Base-by-base conservation (phyloP, 306 rosid genomes). In the Rubus idaeus region DNA sequence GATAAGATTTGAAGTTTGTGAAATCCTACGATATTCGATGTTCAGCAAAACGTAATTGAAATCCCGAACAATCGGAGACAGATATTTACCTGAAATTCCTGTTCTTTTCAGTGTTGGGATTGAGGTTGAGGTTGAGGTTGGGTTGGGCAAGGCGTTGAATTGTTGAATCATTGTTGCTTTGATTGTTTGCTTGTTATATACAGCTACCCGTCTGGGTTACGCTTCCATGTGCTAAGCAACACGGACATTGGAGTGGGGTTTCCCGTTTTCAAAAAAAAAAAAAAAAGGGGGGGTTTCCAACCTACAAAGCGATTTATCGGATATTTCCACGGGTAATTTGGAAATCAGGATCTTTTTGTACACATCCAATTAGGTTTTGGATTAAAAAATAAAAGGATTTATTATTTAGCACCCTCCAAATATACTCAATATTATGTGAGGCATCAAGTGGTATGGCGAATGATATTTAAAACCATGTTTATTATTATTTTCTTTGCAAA, bases 71-170 rank as follows among this genome's bases (percentile, higher is more conserved):
- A 61, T 74, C 58, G 70, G 57, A 67, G 37, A 67, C 17, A 60
- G 6, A 23, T 44, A 26, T 60, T 58, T 74, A 74, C 69, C 77
- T 58, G 11, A 13, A 18, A 6, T 21, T 23, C 13, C 14, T 73
- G 63, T 45, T 46, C 37, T 5, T 45, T 8, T 7, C 47, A 39
- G 47, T 30, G 46, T 35, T 53, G 64, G 23, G 39, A 8, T 3
- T n/a, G 41, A 1, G 44, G 7, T 64, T 17, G 46, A 14, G n/a
- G 35, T 14, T 11, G 3, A 2, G 39, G 18, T 70, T 40, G 2
- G 37, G 26, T 72, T 20, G 64, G 18, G 35, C 39, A 35, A 74
- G 30, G 69, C 70, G 70, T 74, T 74, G 70, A 61, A 46, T 61
- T 5, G 49, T 17, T 35, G 68, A 41, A 21, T 41, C 52, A 55